Evolutionary conservation across 495 filamentous ascomycete species (phyloP), one percentile per base, ranked within the genome.

Genomic region (Parathielavia appendiculata): DNA sequence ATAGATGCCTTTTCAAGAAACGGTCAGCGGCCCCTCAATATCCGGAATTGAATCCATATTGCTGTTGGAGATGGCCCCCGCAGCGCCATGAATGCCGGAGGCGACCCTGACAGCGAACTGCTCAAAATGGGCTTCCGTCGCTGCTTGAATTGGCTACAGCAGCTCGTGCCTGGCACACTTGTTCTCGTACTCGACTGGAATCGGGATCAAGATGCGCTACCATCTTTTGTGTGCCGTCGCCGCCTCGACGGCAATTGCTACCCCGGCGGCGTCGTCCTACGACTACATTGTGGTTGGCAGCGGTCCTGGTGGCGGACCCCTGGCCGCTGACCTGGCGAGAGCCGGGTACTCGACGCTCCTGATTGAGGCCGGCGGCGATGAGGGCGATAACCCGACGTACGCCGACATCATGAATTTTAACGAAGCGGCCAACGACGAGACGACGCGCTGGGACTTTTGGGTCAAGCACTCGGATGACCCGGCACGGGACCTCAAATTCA

Each of bases 271-370:
- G 3, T 17, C 59, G 6, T 35, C 63, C 8, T 86, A 86, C 64
- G 85, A 87, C 57, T 87, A 87, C 68, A 78, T 88, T 54, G 75
- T 88, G 20, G 80, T 88, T 0, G 86, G 86, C 36, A 81, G 77
- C 38, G 86, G 85, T 19, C 80, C 85, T 5, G 86, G 86, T 17
- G 85, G 86, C 11, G 83, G 82, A 6, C 83, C 83, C 10, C 65
- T 88, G 4, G 84, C 85, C 0, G 78, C 79, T 11, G 78, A 82
- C 14, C 80, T 87, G 12, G 85, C 83, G 4, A 69, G 79, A 23
- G 82, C 81, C 23, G 83, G 83, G 13, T 79, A 81, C 61, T 81
- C 74, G 40, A 81, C 81, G 1, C 75, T 87, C 5, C 69, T 88
- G 11, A 73, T 88, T 43, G 85, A 88, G 62, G 82, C 86, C 0